Evolutionary conservation across 1,139 yeast genomes (phyloP).

Genomic region (Yamadazyma siamensis): DNA sequence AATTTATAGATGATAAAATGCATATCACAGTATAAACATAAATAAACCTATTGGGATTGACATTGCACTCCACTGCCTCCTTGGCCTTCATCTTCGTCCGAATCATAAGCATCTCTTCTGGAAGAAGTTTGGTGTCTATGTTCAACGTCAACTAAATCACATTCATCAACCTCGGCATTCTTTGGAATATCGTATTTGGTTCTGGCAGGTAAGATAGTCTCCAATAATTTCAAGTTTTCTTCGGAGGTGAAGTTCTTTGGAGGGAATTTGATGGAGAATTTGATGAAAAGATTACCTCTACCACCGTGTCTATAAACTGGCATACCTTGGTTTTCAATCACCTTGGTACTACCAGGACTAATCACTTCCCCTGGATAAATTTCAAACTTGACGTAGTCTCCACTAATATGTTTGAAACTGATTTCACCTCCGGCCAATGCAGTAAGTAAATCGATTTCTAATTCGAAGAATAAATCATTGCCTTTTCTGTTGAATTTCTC

Average conservation of each 20-base stretch:
- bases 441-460: slow-evolving; percentile 86
- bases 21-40: too few species aligned
- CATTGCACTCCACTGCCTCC: slow-evolving; percentile 83
- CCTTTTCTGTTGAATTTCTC: slow-evolving; percentile 81
- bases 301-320: slow-evolving; percentile 77
- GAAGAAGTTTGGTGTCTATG: slow-evolving; percentile 49
- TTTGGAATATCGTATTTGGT: slow-evolving; percentile 51
- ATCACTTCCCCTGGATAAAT: slow-evolving; percentile 93
- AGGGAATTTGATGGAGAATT: slow-evolving; percentile 75
- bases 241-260: slow-evolving; percentile 57
- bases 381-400: slow-evolving; percentile 80
- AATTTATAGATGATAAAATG: slow-evolving; percentile 1
- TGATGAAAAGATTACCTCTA: slow-evolving; percentile 67
- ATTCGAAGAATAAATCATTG: slow-evolving; percentile 80
- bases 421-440: slow-evolving; percentile 96
- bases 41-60: slow-evolving; percentile 64
- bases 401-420: slow-evolving; percentile 80
- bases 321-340: slow-evolving; percentile 95
- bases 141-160: slow-evolving; percentile 64
- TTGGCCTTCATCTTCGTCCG: slow-evolving; percentile 63
- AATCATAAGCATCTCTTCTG: slow-evolving; percentile 57
- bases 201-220: slow-evolving; percentile 67
- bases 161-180: slow-evolving; percentile 76
- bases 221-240: slow-evolving; percentile 64
- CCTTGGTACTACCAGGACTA: slow-evolving; percentile 77